Evolutionary conservation across 805 yeast species (phyloP).

Genomic region (Kluyveromyces siamensis): DNA sequence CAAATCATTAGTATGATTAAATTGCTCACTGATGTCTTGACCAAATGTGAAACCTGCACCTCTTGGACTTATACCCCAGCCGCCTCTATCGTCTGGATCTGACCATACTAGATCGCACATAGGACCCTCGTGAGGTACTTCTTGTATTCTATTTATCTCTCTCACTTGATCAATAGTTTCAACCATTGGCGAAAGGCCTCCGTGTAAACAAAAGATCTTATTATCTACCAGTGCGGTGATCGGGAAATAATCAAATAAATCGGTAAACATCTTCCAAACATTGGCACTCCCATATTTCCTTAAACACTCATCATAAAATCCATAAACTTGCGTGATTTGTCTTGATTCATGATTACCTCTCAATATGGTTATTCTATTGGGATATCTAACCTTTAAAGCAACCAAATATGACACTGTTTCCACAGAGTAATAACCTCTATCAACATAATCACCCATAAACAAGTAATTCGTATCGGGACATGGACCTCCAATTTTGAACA

Average conservation of each 20-base stretch:
- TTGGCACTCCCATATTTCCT: slow-evolving; percentile 88
- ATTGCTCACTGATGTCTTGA: slow-evolving; percentile 87
- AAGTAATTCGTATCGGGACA: slow-evolving; percentile 86
- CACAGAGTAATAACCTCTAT: slow-evolving; percentile 75
- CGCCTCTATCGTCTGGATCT: slow-evolving; percentile 95
- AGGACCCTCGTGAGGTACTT: slow-evolving; percentile 96
- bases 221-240: slow-evolving; percentile 88
- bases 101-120: slow-evolving; percentile 97
- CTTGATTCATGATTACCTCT: slow-evolving; percentile 95
- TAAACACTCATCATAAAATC: slow-evolving; percentile 91
- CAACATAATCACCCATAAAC: slow-evolving; percentile 90
- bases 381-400: slow-evolving; percentile 87
- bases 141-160: slow-evolving; percentile 84
- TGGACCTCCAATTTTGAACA: slow-evolving; percentile 89
- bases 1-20: slow-evolving; percentile 82
- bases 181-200: slow-evolving; percentile 91
- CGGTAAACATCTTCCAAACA: slow-evolving; percentile 90
- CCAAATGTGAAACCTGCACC: slow-evolving; percentile 99
- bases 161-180: slow-evolving; percentile 89
- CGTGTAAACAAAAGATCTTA: slow-evolving; percentile 86
- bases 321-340: slow-evolving; percentile 93
- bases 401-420: slow-evolving; percentile 85
- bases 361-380: slow-evolving; percentile 81
- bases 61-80: slow-evolving; percentile 97
- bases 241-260: slow-evolving; percentile 86